Base-by-base conservation (phyloP, 306 rosid species). In the Sphenostylis stenocarpa region DNA sequence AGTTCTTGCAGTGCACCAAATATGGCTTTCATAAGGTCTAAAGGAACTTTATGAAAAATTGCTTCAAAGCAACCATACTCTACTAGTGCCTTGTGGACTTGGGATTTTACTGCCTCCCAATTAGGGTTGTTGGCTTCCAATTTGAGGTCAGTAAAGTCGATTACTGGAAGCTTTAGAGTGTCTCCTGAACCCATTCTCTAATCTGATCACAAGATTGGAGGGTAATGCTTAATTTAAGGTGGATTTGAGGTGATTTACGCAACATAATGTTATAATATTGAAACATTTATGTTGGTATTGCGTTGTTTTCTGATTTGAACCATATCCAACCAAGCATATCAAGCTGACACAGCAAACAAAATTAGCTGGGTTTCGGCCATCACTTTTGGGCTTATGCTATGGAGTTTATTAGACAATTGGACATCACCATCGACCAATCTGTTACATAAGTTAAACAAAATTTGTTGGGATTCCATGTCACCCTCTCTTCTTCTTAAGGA, bases 21-120 rank as follows among this genome's bases (percentile, higher is more conserved):
- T 28, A 89, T 6, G 16, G 81, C 82, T 58, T 83, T 85, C 3
- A 77, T 60, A 72, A 84, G 67, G 7, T 89, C 78, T n/a, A 69
- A 14, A 41, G 86, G 80, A 36, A 93, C 85, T 82, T 80, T 74
- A 51, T 78, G 76, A 72, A 86, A 90, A 43, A 64, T 47, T 23
- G 87, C 94, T 82, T 93, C 91, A 73, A 90, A 90, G 84, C 91
- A 90, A 63, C 96, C 97, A 47, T 70, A 92, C 53, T 88, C 90
- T 45, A 65, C 82, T 47, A 87, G 86, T 55, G 91, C 92, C 55
- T 84, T 20, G 49, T 74, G 38, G 19, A 90, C 98, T 84, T 72
- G 87, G 34, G 87, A 67, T 66, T 81, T 90, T 81, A 85, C 83
- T 36, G 17, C 69, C 8, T 84, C 88, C 96, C 96, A 90, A 43